Percentiles rank a stretch among this genome's conserved stretches.
These are phyloP conservation scores for Stephania japonica DNA, from an alignment of 164 flowering plant species.

Conservation along the genomic window DNA sequence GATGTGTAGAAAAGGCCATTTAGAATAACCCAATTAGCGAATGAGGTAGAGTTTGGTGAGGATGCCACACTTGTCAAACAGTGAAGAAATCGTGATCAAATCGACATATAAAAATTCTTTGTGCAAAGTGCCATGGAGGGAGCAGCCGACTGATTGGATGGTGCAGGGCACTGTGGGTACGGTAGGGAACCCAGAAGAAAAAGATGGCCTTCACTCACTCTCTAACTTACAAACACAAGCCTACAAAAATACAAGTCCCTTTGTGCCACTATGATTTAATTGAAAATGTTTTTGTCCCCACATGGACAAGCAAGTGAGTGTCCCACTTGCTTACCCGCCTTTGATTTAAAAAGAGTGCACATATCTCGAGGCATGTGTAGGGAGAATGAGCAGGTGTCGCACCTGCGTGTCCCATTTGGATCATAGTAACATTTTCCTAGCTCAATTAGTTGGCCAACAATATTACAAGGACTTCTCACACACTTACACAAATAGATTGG, in stretches of 20 bases:
- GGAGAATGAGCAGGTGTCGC: too few species aligned
- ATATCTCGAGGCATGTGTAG: too few species aligned
- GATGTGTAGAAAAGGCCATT: background rate
- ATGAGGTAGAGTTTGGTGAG: background rate
- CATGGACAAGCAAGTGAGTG: too few species aligned
- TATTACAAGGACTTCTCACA: background rate
- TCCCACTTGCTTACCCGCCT: too few species aligned
- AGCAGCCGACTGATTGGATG: background rate
- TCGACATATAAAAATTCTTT: background rate
- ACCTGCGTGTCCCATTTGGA: too few species aligned
- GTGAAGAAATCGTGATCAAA: background rate
- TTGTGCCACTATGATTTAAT: background rate
- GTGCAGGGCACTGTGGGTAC: conserved; percentile 1
- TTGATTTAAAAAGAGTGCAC: too few species aligned
- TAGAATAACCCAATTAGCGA: background rate
- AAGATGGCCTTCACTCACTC: background rate
- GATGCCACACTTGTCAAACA: background rate
- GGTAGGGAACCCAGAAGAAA: conserved; percentile 5
- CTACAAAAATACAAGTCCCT: background rate
- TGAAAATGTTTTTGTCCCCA: too few species aligned
- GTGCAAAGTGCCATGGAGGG: background rate
- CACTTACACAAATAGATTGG: background rate
- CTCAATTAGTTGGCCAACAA: background rate
- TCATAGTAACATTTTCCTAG: too few species aligned
- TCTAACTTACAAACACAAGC: background rate